Evolutionary conservation across 768 basidiomycete genomes (phyloP).

Genomic region (Russula virescens): DNA sequence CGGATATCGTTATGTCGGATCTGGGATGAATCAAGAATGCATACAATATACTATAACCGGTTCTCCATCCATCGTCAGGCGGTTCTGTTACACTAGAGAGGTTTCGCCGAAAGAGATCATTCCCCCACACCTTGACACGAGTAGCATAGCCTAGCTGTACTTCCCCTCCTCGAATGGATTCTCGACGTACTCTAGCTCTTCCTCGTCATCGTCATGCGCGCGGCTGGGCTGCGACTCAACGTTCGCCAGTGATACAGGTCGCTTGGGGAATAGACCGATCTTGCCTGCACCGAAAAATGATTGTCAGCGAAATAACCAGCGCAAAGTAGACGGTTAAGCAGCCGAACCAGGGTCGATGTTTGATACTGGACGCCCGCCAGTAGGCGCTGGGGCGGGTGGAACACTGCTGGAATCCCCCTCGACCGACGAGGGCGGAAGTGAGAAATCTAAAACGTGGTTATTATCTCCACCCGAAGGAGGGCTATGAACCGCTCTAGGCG

Average conservation of each 20-base stretch:
- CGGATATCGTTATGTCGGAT: background rate
- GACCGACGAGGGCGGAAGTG: background rate
- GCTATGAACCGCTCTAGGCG: constrained; percentile 4
- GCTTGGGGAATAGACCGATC: constrained; percentile 29
- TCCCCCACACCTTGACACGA: background rate
- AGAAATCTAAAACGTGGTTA: background rate
- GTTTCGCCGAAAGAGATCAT: background rate
- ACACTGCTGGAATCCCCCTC: background rate
- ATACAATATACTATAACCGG: background rate
- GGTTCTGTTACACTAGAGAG: background rate
- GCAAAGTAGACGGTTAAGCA: no score
- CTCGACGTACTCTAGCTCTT: constrained; percentile 27
- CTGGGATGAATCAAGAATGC: background rate
- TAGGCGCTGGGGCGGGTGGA: constrained; percentile 6
- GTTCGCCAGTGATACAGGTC: constrained; percentile 26
- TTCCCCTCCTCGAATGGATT: constrained; percentile 27
- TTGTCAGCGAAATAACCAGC: background rate
- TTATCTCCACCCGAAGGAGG: background rate
- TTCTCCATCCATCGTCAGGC: background rate
- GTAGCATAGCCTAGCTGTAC: constrained; percentile 12
- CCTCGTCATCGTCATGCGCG: constrained; percentile 20
- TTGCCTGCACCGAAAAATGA: constrained; percentile 17
- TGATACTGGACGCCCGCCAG: constrained; percentile 10
- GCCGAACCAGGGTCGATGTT: constrained; percentile 22
- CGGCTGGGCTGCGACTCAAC: background rate